A percentile compares a stretch with the other conserved stretches of the same genome.
Evolutionary conservation across 371 early-diverging fungal genomes (phyloP).

Genomic region (Haplosporangium sp.): DNA sequence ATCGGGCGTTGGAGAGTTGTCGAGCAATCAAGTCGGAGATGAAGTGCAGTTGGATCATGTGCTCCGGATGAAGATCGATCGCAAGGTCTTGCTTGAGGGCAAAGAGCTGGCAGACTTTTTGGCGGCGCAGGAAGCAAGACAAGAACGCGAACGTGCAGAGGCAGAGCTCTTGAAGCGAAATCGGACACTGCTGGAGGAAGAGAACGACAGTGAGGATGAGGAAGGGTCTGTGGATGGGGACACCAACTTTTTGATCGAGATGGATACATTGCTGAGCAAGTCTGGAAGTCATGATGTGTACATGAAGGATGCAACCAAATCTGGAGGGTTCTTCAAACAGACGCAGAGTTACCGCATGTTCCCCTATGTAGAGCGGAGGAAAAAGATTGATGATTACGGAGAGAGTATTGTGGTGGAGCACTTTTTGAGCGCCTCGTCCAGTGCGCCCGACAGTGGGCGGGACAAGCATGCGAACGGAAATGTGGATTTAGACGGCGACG

Average conservation of each 20-base stretch:
- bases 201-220: slow-evolving; percentile 71
- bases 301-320: slow-evolving; percentile 75
- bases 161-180: slow-evolving; percentile 76
- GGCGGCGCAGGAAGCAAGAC: slow-evolving; percentile 68
- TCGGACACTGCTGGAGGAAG: slow-evolving; percentile 79
- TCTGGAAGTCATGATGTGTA: slow-evolving; percentile 80
- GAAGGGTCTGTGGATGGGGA: slow-evolving; percentile 56
- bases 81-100: slow-evolving; percentile 88
- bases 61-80: slow-evolving; percentile 48
- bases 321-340: slow-evolving; percentile 84
- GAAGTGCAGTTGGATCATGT: slow-evolving; percentile 43
- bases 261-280: slow-evolving; percentile 64
- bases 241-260: slow-evolving; percentile 20
- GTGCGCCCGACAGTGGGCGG: slow-evolving; percentile 55
- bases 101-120: slow-evolving; percentile 80
- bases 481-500: slow-evolving; percentile 39
- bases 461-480: slow-evolving; percentile 45
- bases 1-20: slow-evolving; percentile 43
- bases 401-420: slow-evolving; percentile 87
- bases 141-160: slow-evolving; percentile 81
- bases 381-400: slow-evolving; percentile 94
- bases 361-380: slow-evolving; percentile 84
- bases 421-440: slow-evolving; percentile 68
- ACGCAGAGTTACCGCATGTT: slow-evolving; percentile 89
- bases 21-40: slow-evolving; percentile 31